phyloP scores from a whole-genome alignment of 768 basidiomycete species.

The Suillus paluster region DNA sequence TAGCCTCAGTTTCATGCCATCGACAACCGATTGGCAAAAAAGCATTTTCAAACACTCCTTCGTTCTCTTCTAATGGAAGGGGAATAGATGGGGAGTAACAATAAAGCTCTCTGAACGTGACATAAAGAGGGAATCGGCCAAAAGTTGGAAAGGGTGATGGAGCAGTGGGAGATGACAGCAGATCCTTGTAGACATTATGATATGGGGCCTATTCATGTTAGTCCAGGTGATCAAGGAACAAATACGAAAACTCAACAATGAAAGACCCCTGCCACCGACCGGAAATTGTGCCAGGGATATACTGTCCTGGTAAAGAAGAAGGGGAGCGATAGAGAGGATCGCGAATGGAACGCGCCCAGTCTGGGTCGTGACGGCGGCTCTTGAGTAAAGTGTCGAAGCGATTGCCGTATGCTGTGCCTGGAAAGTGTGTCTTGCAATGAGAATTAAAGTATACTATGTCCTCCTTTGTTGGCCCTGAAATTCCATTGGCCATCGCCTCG shows the following conservation, averaged over 20 bases:
- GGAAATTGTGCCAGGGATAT: constrained; percentile 48
- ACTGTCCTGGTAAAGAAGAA: constrained; percentile 25
- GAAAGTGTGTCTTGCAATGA: constrained; percentile 47
- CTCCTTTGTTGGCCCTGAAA: constrained; percentile 48
- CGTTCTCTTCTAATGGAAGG: constrained; percentile 40
- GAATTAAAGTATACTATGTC: constrained; percentile 49
- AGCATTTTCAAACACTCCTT: constrained; percentile 44
- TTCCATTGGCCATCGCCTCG: constrained; percentile 34
- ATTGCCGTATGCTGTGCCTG: constrained; percentile 25
- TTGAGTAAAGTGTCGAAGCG: constrained; percentile 23
- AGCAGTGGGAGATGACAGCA: constrained; percentile 37
- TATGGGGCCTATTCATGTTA: constrained; percentile 40
- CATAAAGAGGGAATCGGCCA: constrained; percentile 51
- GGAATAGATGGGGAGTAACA: constrained; percentile 38
- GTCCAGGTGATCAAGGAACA: neutral
- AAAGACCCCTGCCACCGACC: constrained; percentile 56
- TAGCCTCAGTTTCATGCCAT: constrained; percentile 38
- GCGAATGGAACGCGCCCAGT: constrained; percentile 29
- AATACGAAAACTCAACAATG: constrained; percentile 37
- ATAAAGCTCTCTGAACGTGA: constrained; percentile 54
- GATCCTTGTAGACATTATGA: constrained; percentile 41
- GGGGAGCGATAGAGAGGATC: constrained; percentile 3
- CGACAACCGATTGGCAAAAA: constrained; percentile 49
- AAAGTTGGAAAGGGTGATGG: constrained; percentile 41
- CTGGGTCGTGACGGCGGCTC: constrained; percentile 37